These are phyloP conservation scores for Patellaria atrata DNA, from an alignment of 495 filamentous ascomycete species.

Conservation along the genomic window DNA sequence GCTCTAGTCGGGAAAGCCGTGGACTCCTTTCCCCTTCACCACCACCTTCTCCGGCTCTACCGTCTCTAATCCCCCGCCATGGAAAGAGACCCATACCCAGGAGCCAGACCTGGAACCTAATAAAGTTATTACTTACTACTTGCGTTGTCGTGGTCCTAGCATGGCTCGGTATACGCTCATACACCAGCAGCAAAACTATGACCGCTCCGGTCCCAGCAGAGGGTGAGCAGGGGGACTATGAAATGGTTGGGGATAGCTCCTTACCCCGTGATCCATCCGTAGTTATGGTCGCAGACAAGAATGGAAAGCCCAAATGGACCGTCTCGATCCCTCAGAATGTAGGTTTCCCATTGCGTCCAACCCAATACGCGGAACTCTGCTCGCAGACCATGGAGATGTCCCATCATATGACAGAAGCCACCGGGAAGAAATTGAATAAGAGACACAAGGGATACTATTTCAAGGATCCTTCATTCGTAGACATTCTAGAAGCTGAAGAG, in stretches of 20 bases:
- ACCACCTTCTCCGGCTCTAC: slow-evolving; percentile 48
- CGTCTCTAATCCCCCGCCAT: slow-evolving; percentile 46
- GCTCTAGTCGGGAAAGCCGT: slow-evolving; percentile 42
- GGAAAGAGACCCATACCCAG: slow-evolving; percentile 34
- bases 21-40: slow-evolving; percentile 39
- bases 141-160: slow-evolving; percentile 10
- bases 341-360: slow-evolving; percentile 42
- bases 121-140: slow-evolving; percentile 17
- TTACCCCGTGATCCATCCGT: slow-evolving; percentile 44
- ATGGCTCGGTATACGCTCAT: slow-evolving; percentile 14
- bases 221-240: slow-evolving; percentile 24
- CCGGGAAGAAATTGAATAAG: slow-evolving; percentile 20
- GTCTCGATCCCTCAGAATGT: slow-evolving; percentile 46
- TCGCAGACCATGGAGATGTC: slow-evolving; percentile 39
- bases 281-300: slow-evolving; percentile 41
- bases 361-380: slow-evolving; percentile 48
- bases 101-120: slow-evolving; percentile 34
- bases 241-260: slow-evolving; percentile 36
- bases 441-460: slow-evolving; percentile 41
- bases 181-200: neutral
- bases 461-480: slow-evolving; percentile 48
- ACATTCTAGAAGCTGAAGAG: slow-evolving; percentile 47
- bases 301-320: slow-evolving; percentile 49
- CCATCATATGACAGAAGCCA: slow-evolving; percentile 28
- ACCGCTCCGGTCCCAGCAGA: too few relatives aligned